Evolutionary conservation across 2,329 filamentous ascomycete genomes (phyloP).

Genomic region (Helicocarpus griseus): DNA sequence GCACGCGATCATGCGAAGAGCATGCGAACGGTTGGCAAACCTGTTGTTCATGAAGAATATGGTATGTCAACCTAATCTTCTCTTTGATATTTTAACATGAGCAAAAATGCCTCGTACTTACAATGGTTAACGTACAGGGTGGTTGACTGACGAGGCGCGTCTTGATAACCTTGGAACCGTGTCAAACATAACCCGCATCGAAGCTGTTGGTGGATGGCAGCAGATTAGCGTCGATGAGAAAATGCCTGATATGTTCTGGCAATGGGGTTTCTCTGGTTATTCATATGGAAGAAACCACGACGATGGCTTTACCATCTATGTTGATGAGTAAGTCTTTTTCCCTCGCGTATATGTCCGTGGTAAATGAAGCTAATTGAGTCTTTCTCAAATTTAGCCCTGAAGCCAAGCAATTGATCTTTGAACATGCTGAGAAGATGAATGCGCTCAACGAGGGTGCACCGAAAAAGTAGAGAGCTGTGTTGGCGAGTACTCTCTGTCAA

Average conservation of each 20-base stretch:
- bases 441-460: not conserved
- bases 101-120: too few relatives aligned
- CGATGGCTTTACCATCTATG: constrained; percentile 48
- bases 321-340: constrained; percentile 36
- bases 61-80: constrained; percentile 11
- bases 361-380: not conserved
- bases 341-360: too few relatives aligned
- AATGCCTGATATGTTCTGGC: constrained; percentile 48
- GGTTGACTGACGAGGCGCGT: constrained; percentile 42
- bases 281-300: constrained; percentile 47
- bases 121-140: constrained; percentile 19
- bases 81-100: too few relatives aligned
- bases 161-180: constrained; percentile 37
- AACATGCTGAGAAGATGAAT: constrained; percentile 2
- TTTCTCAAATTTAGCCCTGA: constrained; percentile 1
- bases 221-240: constrained; percentile 38
- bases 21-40: constrained; percentile 37
- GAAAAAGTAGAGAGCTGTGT: not conserved
- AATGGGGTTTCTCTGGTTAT: constrained; percentile 43
- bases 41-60: constrained; percentile 48
- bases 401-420: not conserved
- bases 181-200: constrained; percentile 35
- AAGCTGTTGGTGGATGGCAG: constrained; percentile 44
- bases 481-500: too few relatives aligned
- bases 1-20: constrained; percentile 44